These are phyloP conservation scores for Kwoniella europaea DNA, from an alignment of 768 basidiomycete species.

Conservation along the genomic window DNA sequence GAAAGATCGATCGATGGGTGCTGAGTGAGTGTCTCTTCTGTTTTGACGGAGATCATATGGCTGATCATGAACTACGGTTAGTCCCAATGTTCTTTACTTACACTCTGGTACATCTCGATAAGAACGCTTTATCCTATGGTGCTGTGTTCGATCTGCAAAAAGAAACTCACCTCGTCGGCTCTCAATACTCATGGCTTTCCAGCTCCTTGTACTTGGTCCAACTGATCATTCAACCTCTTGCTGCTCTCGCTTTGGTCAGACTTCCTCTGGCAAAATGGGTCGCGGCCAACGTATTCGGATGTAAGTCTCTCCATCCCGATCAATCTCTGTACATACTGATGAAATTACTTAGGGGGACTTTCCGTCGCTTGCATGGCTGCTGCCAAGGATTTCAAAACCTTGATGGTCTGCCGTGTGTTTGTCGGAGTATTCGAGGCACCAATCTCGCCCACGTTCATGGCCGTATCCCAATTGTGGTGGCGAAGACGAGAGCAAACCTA, in stretches of 20 bases:
- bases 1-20: conserved; percentile 43
- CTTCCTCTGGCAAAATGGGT: too few relatives aligned
- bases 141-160: conserved; percentile 63
- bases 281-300: too few relatives aligned
- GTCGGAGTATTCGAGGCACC: conserved; percentile 59
- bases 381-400: too few relatives aligned
- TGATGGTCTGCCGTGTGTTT: too few relatives aligned
- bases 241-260: conserved; percentile 42
- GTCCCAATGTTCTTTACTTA: neutral
- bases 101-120: conserved; percentile 34
- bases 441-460: conserved; percentile 20
- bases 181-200: conserved; percentile 61
- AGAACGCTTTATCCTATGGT: conserved; percentile 63
- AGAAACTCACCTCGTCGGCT: conserved; percentile 51
- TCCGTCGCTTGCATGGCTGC: too few relatives aligned
- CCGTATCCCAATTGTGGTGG: conserved; percentile 29
- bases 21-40: conserved; percentile 4
- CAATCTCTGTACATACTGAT: too few relatives aligned
- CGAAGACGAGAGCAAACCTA: conserved; percentile 35
- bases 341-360: too few relatives aligned
- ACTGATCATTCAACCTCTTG: conserved; percentile 40
- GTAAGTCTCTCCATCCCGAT: too few relatives aligned
- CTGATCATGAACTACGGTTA: too few relatives aligned
- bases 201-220: conserved; percentile 38
- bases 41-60: too few relatives aligned